Conservation (phyloP, 2,329 filamentous ascomycete species). For the Myriangium duriaei region DNA sequence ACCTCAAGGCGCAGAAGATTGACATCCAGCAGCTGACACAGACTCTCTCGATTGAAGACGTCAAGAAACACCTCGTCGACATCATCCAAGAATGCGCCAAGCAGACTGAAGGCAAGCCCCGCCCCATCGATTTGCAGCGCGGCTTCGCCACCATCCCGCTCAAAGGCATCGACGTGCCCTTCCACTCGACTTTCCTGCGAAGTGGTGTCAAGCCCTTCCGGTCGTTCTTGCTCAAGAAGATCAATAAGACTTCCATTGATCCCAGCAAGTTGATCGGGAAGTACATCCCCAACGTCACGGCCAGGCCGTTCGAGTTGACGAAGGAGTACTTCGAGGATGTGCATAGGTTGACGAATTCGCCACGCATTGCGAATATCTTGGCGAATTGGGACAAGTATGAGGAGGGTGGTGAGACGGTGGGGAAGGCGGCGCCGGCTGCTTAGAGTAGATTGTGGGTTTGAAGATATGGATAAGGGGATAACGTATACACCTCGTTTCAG, state of each 20-base stretch:
- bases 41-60: conserved; percentile 74
- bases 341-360: conserved; percentile 78
- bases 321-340: conserved; percentile 99
- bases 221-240: conserved; percentile 97
- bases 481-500: too few species aligned
- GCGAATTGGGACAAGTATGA: conserved; percentile 57
- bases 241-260: conserved; percentile 97
- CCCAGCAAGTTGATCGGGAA: conserved; percentile 94
- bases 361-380: conserved; percentile 63
- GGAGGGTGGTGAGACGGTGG: conserved; percentile 20
- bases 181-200: conserved; percentile 96
- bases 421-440: conserved; percentile 8
- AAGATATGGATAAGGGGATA: too few species aligned
- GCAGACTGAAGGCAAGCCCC: conserved; percentile 77
- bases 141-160: conserved; percentile 96
- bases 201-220: conserved; percentile 99
- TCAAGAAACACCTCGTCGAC: conserved; percentile 76
- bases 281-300: conserved; percentile 98
- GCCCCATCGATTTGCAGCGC: conserved; percentile 78
- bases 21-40: conserved; percentile 90
- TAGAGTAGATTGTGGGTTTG: too few species aligned
- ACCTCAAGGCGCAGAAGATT: conserved; percentile 91
- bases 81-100: conserved; percentile 85
- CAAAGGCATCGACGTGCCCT: conserved; percentile 93
- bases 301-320: conserved; percentile 84